These are phyloP conservation scores for Amanita rimosa DNA, from an alignment of 768 basidiomycete genomes.

Conservation along the genomic window DNA sequence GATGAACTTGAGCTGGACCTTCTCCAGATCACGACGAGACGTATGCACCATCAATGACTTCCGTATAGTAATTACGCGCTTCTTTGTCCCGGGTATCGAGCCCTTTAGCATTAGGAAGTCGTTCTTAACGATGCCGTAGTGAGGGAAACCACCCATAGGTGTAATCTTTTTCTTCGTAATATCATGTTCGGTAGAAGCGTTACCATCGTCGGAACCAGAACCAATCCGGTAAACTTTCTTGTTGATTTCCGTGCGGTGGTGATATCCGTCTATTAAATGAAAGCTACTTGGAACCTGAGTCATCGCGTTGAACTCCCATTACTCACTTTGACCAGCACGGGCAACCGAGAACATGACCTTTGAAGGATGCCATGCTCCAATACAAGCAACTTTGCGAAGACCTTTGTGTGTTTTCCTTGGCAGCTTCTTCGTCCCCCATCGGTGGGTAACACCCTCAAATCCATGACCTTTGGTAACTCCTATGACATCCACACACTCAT, in stretches of 20 bases:
- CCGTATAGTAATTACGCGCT: constrained; percentile 95
- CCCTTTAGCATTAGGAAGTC: constrained; percentile 98
- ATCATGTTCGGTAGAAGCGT: constrained; percentile 92
- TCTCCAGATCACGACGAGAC: constrained; percentile 91
- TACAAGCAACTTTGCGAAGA: constrained; percentile 99
- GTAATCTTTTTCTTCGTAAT: constrained; percentile 90
- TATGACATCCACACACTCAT: constrained; percentile 93
- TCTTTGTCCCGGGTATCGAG: constrained; percentile 90
- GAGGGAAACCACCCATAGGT: constrained; percentile 98
- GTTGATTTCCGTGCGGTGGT: constrained; percentile 96
- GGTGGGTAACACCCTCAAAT: constrained; percentile 98
- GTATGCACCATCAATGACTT: constrained; percentile 97
- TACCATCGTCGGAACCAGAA: constrained; percentile 60
- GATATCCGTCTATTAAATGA: constrained; percentile 67
- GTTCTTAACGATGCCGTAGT: constrained; percentile 98
- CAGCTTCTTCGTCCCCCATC: constrained; percentile 99
- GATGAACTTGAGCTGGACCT: constrained; percentile 97
- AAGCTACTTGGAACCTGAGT: neutral
- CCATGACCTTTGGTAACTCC: constrained; percentile 99
- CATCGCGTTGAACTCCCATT: neutral
- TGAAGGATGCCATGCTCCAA: constrained; percentile 96
- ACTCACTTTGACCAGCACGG: constrained; percentile 96
- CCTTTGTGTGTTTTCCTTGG: constrained; percentile 99
- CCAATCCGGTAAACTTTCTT: constrained; percentile 99
- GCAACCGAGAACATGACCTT: constrained; percentile 99